phyloP scores from a whole-genome alignment of 768 basidiomycete genomes.

The Trametes punicea region DNA sequence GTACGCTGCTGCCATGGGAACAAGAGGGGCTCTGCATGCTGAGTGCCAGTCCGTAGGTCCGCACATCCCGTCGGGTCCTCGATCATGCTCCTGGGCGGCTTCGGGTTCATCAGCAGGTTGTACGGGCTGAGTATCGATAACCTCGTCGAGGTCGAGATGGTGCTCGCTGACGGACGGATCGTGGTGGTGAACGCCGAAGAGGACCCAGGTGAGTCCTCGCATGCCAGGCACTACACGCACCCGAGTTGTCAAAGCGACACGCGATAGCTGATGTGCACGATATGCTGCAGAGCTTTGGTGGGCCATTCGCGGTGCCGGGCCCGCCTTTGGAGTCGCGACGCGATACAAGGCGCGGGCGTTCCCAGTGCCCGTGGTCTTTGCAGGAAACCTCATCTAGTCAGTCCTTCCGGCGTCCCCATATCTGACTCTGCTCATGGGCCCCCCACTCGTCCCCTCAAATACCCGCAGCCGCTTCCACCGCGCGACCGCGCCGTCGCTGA shows the following conservation, averaged over 20 bases:
- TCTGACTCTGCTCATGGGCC: background rate
- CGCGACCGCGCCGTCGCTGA: constrained; percentile 81
- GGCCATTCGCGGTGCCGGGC: constrained; percentile 82
- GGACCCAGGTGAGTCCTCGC: constrained; percentile 51
- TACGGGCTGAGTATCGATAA: constrained; percentile 88
- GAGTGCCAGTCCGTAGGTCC: constrained; percentile 40
- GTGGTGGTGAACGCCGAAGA: constrained; percentile 71
- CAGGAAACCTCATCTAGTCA: constrained; percentile 90
- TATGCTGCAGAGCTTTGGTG: constrained; percentile 71
- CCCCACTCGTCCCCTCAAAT: constrained; percentile 3
- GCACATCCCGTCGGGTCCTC: constrained; percentile 80
- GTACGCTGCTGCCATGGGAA: background rate
- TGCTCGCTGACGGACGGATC: constrained; percentile 86
- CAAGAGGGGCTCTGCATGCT: background rate
- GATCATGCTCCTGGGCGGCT: constrained; percentile 82
- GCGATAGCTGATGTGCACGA: background rate
- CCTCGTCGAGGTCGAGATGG: constrained; percentile 88
- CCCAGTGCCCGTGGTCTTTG: constrained; percentile 87
- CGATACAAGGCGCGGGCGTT: constrained; percentile 89
- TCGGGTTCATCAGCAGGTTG: constrained; percentile 82
- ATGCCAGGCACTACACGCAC: background rate
- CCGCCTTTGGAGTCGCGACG: constrained; percentile 79
- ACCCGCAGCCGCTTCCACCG: constrained; percentile 73
- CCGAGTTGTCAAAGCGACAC: too few species aligned
- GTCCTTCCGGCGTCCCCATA: constrained; percentile 29